These are phyloP conservation scores for Sporothrix inflata DNA, from an alignment of 2,329 filamentous ascomycete species.

Conservation along the genomic window DNA sequence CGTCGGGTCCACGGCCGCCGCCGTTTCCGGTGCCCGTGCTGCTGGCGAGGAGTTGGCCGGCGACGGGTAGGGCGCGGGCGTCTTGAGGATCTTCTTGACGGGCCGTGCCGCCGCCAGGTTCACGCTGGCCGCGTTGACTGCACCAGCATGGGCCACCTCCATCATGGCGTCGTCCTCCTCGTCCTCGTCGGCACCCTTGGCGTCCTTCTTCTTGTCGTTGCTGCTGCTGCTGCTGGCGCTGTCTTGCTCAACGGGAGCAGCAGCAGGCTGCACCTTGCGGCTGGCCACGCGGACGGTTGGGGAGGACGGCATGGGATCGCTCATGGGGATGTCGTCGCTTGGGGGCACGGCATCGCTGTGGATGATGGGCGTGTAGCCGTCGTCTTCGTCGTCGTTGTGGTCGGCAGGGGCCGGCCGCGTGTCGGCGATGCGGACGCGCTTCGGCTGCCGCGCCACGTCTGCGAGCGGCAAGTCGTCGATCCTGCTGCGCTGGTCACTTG, in stretches of 20 bases:
- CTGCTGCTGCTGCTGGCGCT: background rate
- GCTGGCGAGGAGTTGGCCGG: constrained; percentile 77
- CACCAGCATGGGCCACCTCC: constrained; percentile 79
- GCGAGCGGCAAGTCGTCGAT: constrained; percentile 79
- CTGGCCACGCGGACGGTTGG: constrained; percentile 78
- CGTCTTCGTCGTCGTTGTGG: constrained; percentile 56
- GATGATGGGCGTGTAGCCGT: constrained; percentile 60
- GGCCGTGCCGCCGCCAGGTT: constrained; percentile 84
- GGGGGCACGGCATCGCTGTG: constrained; percentile 53
- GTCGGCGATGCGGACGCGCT: constrained; percentile 60
- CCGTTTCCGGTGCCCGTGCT: constrained; percentile 37
- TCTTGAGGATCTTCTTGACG: constrained; percentile 73
- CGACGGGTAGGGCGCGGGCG: constrained; percentile 63
- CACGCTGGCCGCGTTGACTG: constrained; percentile 70
- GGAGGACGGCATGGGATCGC: constrained; percentile 81
- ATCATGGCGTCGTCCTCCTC: constrained; percentile 83
- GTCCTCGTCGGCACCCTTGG: constrained; percentile 65
- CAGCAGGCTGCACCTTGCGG: constrained; percentile 63
- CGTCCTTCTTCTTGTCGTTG: constrained; percentile 54
- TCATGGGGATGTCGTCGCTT: constrained; percentile 68
- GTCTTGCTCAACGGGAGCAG: constrained; percentile 35
- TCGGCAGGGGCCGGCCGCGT: constrained; percentile 52
- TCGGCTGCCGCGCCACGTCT: constrained; percentile 58
- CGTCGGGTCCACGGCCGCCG: constrained; percentile 71
- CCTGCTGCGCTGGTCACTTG: constrained; percentile 72